Percentiles rank a stretch among this genome's conserved stretches.
phyloP scores from a whole-genome alignment of 23 red algal species.

The Gracilariopsis chorda region DNA sequence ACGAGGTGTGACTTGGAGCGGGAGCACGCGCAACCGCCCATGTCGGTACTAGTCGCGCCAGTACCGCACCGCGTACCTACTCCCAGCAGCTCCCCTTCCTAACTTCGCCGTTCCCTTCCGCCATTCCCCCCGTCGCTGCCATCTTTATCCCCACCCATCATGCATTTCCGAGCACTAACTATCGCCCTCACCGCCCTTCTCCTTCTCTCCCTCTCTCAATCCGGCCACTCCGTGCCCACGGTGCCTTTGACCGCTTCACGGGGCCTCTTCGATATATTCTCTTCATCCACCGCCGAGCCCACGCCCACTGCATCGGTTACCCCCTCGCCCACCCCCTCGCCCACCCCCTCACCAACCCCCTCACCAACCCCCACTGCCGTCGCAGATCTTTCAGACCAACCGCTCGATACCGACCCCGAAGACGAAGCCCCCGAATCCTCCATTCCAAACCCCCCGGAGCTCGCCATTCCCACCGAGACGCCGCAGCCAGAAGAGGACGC shows the following conservation, averaged over 20 bases:
- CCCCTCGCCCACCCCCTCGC: background rate
- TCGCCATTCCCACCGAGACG: background rate
- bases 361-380: background rate
- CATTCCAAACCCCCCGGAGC: background rate
- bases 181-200: background rate
- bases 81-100: too few species aligned
- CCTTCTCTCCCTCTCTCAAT: background rate
- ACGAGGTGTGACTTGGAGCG: too few species aligned
- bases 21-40: too few species aligned
- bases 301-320: background rate
- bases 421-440: background rate
- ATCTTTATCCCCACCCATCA: background rate
- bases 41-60: too few species aligned
- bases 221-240: background rate
- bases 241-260: background rate
- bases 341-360: background rate
- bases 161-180: background rate
- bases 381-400: background rate
- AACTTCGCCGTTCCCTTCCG: too few species aligned
- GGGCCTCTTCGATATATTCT: conserved; percentile 4
- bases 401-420: background rate
- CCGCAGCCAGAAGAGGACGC: background rate
- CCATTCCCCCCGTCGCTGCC: background rate
- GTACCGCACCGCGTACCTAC: too few species aligned
- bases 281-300: background rate